A percentile compares a stretch with the other conserved stretches of the same genome.
These are phyloP conservation scores for Dactylellina parvicollis DNA, from an alignment of 2,329 filamentous ascomycete genomes.

Conservation along the genomic window DNA sequence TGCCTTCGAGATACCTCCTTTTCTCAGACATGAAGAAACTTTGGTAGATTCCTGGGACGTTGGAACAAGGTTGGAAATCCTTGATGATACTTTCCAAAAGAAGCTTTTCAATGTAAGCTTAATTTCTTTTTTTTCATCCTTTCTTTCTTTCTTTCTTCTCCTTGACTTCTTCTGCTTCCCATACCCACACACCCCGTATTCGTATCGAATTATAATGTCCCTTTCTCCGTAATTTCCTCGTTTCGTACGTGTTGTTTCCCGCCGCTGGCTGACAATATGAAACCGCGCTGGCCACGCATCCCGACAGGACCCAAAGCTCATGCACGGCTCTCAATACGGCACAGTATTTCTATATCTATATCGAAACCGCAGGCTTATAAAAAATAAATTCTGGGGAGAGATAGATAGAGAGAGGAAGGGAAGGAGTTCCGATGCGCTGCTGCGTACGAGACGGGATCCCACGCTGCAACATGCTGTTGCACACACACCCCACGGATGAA, in stretches of 20 bases:
- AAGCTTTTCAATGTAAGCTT: not conserved
- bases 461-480: not conserved
- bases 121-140: not conserved
- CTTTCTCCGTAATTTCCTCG: not conserved
- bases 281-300: no score
- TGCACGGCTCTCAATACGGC: no score
- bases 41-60: not conserved
- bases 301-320: no score
- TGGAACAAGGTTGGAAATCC: constrained; percentile 8
- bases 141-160: not conserved
- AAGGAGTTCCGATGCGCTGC: constrained; percentile 45
- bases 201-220: not conserved
- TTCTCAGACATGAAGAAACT: no score
- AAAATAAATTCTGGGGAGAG: constrained; percentile 42
- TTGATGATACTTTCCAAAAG: not conserved
- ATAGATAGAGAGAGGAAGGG: no score
- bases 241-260: constrained; percentile 16
- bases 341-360: no score
- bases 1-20: constrained; percentile 20
- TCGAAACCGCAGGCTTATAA: no score
- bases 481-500: not conserved
- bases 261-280: not conserved
- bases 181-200: not conserved
- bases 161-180: no score
- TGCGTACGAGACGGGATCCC: not conserved